Evolutionary conservation across 352 stramenopile genomes (phyloP), one percentile per base, ranked within the genome.

Genomic region (Bremia lactucae): DNA sequence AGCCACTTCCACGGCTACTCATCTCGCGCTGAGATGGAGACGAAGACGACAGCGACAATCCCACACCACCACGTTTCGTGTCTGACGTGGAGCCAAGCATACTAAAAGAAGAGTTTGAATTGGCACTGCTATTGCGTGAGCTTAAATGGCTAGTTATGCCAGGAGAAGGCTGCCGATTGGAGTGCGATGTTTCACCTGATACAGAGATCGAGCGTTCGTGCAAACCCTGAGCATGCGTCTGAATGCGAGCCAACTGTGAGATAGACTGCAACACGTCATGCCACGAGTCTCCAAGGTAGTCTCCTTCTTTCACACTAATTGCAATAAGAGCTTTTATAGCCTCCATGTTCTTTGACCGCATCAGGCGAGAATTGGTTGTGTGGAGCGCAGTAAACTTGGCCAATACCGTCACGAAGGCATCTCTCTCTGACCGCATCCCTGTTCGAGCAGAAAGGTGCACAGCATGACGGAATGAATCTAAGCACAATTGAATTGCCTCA

Each of bases 291-390:
- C 87, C 87, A 9, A 99, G 70, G 54, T 96, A 96, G 60, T 98
- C 95, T 28, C 94, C 95, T 57, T 99, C 95, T 49, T 96, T 94
- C 7, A 98, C 78, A 6, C 94, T 96, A 58, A 99, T 96, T 8
- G 78, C 95, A 14, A 99, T 83, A 2, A 99, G 67, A 31, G 95
- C 94, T 44, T 95, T 88, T 59, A 98, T 96, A 26, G 92, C 96
- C 38, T 97, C 91, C 45, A 99, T 95, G 65, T 99, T 96, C 69
- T 98, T 98, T 11, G 77, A 74, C 14, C 94, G 91, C 78, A 98
- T 94, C 42, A 97, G 71, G 21, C 81, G 69, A 4, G 93, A 95
- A 8, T 92, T 83, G 1, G 89, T 94, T 7, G 68, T 85, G 42
- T 97, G 87, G 1, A 99, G 68, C 11, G 88, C 87, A 0, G 95